Base-by-base conservation (phyloP, 1,284 basidiomycete species). In the Sphaerobolus stellatus region DNA sequence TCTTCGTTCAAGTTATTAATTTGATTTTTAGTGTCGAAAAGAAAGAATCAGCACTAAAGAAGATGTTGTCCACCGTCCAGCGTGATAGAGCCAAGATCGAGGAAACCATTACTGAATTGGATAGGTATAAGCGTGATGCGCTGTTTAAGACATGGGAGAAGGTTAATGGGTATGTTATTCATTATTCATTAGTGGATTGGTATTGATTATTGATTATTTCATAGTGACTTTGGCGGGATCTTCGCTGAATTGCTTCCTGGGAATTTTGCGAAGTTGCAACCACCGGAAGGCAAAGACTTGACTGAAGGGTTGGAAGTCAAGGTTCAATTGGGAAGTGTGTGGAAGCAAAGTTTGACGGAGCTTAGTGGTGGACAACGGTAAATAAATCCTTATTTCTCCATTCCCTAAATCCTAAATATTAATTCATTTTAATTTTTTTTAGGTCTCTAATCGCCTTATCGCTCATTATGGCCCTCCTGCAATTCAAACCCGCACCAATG, bases 401-500 rank as follows among this genome's bases (percentile, higher is more conserved):
- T 31, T 25, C 31, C 41, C n/a, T 25, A 50, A 18, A 9, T 36
- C n/a, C 36, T 40, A 36, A 41, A 22, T 36, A 49, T 50, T 33
- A 22, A 29, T 56, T 27, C 27, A 8, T 24, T 40, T 50, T 22
- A 9, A 49, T 22, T 46, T 18, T 30, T 6, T 51, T 30, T 61
- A 95, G 93, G 58, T 98, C 95, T 1, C 81, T 99, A 59, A 98
- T 99, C 65, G 96, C 96, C 0, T 81, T 99, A 2, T 97, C 94
- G 9, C 80, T 99, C 48, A 98, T 99, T 77, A 96, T 99, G 94
- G 90, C 95, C 0, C 81, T 99, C 36, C 82, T 99, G 31, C 95
- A 98, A 71, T 98, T 98, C 82, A 98, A 98, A 69, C 94, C 96
- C 2, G 95, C 96, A n/a, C 97, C 94, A 0, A 96, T 99, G 93